A percentile compares a stretch with the other conserved stretches of the same genome.
phyloP scores from a whole-genome alignment of 140 eudicot genomes.

The Cichorium intybus region DNA sequence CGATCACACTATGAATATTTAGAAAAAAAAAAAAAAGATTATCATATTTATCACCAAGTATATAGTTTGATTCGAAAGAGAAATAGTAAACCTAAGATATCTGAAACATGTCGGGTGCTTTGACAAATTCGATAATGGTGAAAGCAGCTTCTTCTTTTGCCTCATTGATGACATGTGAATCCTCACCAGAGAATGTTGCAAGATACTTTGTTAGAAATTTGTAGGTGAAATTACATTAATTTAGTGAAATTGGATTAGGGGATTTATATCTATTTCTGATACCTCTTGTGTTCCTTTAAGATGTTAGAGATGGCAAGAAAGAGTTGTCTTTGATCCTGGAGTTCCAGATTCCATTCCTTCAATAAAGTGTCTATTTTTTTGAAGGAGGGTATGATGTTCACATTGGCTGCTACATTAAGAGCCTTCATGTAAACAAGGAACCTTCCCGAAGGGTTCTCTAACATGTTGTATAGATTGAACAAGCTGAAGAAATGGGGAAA shows the following conservation, averaged over 20 bases:
- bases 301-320: slow-evolving; percentile 60
- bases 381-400: slow-evolving; percentile 64
- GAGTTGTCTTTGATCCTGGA: slow-evolving; percentile 74
- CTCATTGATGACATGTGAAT: slow-evolving; percentile 44
- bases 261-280: slow-evolving; percentile 33
- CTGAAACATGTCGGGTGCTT: slow-evolving; percentile 85
- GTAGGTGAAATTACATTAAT: slow-evolving; percentile 48
- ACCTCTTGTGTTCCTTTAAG: slow-evolving; percentile 81
- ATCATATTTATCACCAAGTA: slow-evolving; percentile 10
- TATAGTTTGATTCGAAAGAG: neutral
- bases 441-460: slow-evolving; percentile 74
- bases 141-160: slow-evolving; percentile 81
- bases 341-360: slow-evolving; percentile 80
- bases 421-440: slow-evolving; percentile 84
- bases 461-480: slow-evolving; percentile 79
- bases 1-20: slow-evolving; percentile 54
- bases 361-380: slow-evolving; percentile 65
- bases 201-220: slow-evolving; percentile 66
- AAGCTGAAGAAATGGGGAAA: slow-evolving; percentile 39
- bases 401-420: slow-evolving; percentile 64
- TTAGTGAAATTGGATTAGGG: slow-evolving; percentile 9
- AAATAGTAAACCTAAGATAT: slow-evolving; percentile 33
- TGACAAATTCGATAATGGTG: slow-evolving; percentile 72
- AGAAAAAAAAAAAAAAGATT: neutral
- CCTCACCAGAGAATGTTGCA: slow-evolving; percentile 75